Base-by-base conservation (phyloP, 2,329 filamentous ascomycete genomes). In the Chaetomium strumarium region DNA sequence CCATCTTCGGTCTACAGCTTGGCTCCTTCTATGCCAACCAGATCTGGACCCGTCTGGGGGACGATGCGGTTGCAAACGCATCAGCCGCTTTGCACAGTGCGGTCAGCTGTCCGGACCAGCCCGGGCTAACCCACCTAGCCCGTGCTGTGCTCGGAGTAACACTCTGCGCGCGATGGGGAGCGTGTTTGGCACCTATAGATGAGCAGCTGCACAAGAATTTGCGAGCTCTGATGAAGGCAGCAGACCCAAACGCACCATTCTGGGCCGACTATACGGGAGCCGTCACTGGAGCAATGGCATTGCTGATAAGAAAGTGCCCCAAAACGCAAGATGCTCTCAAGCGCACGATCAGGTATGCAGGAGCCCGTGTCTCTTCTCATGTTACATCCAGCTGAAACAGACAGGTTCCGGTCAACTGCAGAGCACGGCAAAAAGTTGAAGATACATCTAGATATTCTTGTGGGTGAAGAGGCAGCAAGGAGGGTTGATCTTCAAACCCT, bases 91-190 rank as follows among this genome's bases (percentile, higher is more conserved):
- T 96, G n/a, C 83, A 90, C 61, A 75, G 81, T 55, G 86, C 87
- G 1, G 81, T 88, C 6, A 81, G 79, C 1, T 83, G 88, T 0
- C 75, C 91, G 1, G 77, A 80, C 13, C 76, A 79, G 1, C 88
- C 92, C 37, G 89, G 89, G 0, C 70, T 95, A 24, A 84, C 82
- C 1, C 90, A 96, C 64, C 68, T 82, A 41, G 77, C 83, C 46
- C 80, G 90, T 12, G 85, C 87, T 0, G 68, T 88, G 2, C 73
- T 96, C 3, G 88, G 82, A 0, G 71, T 95, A 4, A 77, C 85
- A 1, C 74, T 88, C 1, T 90, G 83, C 60, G 83, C 86, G 42
- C 77, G 90, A 59, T 95, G 89, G 82, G 86, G 83, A 16, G 83
- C 81, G 2, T 77, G 79, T 43, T 64, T 83, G 4, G 74, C 74